Conservation (phyloP, 768 basidiomycete genomes). For the Hysterangium stoloniferum region DNA sequence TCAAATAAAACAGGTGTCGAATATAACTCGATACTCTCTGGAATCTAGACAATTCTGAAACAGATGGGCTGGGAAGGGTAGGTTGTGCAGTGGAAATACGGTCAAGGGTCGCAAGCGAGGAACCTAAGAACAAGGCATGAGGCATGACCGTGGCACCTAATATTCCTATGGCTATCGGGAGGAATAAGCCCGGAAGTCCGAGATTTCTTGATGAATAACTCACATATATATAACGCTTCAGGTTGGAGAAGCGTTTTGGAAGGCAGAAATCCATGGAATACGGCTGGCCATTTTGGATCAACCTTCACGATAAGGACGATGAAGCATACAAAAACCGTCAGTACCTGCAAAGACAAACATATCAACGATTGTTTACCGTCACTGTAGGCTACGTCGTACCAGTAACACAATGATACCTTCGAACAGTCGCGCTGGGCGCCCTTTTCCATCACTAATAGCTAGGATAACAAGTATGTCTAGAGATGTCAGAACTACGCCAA, state of each 20-base stretch:
- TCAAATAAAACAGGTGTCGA: conserved; percentile 5
- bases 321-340: conserved; percentile 20
- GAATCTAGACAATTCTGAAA: neutral
- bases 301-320: conserved; percentile 35
- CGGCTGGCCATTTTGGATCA: conserved; percentile 33
- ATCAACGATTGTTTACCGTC: neutral
- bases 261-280: conserved; percentile 35
- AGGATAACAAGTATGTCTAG: conserved; percentile 66
- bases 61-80: conserved; percentile 6
- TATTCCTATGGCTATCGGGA: conserved; percentile 13
- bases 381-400: conserved; percentile 32
- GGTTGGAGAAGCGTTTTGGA: conserved; percentile 20
- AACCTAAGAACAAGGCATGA: conserved; percentile 37
- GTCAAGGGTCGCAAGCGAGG: conserved; percentile 32
- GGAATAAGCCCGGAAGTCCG: conserved; percentile 13
- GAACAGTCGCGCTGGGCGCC: conserved; percentile 59
- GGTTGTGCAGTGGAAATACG: conserved; percentile 10
- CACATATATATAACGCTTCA: conserved; percentile 15
- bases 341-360: neutral
- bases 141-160: conserved; percentile 38
- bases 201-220: conserved; percentile 24
- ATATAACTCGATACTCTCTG: neutral
- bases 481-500: conserved; percentile 60
- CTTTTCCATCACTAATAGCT: conserved; percentile 53
- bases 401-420: conserved; percentile 55